Base-by-base conservation (phyloP, 805 yeast genomes). In the Candida loeiensis region DNA sequence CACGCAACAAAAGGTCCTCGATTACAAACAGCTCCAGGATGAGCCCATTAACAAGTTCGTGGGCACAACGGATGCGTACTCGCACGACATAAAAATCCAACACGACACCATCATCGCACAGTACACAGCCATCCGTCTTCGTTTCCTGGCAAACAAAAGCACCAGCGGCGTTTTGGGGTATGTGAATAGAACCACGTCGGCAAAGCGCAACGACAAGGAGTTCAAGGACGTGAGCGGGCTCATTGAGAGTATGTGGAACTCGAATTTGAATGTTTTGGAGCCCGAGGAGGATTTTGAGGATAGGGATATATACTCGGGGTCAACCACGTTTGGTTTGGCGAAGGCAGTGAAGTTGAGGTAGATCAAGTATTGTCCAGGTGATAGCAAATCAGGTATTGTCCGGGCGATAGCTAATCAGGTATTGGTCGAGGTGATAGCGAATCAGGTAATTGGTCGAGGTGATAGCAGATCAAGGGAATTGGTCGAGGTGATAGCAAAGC, bases 81-180 rank as follows among this genome's bases (percentile, higher is more conserved):
- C 42, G 20, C 42, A 39, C 18, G 42, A 39, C 19, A 31, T 34
- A 34, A 60, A 54, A 36, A 65, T 64, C 18, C 71, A 65, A 40
- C 58, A 67, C 45, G 72, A 68, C 43, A 58, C 61, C 2, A 49
- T 68, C 4, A 42, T 51, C 30, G 54, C 62, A 2, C 68, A 68
- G 37, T 68, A 66, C 51, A 65, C 60, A 4, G 58, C 60, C 11
- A 63, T 68, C 9, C 45, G 72, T 25, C 50, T 64, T 13, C 48
- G 73, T 22, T 68, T 64, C 34, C 49, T 60, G 12, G 50, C 50
- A 7, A 34, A 44, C 14, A 35, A 38, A 37, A 12, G 39, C 4
- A 42, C 45, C 18, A 48, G 54, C 5, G 69, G 66, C 1, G 51
- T 55, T 11, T 34, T 60, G 26, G 68, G 69, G 16, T 62, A 39